Base-by-base conservation (phyloP, 306 rosid species). In the Carpinus viminea region DNA sequence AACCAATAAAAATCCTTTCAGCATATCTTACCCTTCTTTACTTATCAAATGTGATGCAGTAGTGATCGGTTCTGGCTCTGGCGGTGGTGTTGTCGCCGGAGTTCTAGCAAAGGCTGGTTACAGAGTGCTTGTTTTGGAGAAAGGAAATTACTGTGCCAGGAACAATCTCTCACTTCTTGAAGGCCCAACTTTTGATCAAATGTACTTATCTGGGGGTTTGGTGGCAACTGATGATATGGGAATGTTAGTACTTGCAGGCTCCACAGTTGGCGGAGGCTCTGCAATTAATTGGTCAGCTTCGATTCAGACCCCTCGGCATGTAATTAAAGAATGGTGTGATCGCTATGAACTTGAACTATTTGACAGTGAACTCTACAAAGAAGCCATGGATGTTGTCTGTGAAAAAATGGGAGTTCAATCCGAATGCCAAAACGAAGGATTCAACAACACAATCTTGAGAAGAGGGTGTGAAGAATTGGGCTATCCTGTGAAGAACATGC, bases 241-340 rank as follows among this genome's bases (percentile, higher is more conserved):
- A 12, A 62, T 91, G 26, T 51, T 85, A 17, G 24, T 91, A 10
- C 86, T 93, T 5, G 84, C 98, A 53, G 96, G 96, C 7, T 89
- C 98, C 10, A 91, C 93, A 0, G 97, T 93, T 41, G 98, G 98
- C 8, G 98, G 98, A 57, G 98, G 98, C 3, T 91, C 98, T n/a
- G 79, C 98, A 1, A 74, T 93, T 16, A 93, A 93, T 80, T 88
- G 98, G 98, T 87, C 93, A 17, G 89, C 96, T 1, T 59, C 91
- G 48, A 77, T 91, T 61, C 82, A 79, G 47, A 93, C 96, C 10
- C 97, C 98, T 5, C 78, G 68, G 36, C 92, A 90, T 73, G 90
- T 93, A 24, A 77, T 84, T 38, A 86, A 78, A 52, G 97, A 93
- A 60, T 93, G 98, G 98, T 70, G 89, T 65, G 79, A 86, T 18